Conservation (phyloP, 768 basidiomycete genomes). For the Gelatoporia subvermispora region DNA sequence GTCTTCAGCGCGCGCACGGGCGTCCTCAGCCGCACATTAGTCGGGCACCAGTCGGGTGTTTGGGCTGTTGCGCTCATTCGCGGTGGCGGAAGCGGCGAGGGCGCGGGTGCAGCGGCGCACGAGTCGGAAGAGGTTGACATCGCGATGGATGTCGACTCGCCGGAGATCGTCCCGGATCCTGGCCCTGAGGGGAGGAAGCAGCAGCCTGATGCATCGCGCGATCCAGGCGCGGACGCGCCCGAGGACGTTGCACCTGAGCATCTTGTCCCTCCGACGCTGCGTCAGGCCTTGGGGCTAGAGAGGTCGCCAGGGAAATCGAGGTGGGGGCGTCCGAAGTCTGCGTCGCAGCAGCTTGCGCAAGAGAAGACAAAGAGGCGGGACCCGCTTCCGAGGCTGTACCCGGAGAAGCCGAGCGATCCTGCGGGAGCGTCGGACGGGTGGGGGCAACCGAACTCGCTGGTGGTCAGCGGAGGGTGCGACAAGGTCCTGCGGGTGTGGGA, state of each 20-base stretch:
- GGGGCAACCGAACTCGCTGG: constrained; percentile 79
- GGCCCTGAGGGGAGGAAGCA: too few species aligned
- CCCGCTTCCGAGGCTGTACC: background rate
- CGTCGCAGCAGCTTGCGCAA: background rate
- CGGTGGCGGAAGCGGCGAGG: constrained; percentile 40
- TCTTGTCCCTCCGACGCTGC: constrained; percentile 36
- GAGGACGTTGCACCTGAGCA: constrained; percentile 15
- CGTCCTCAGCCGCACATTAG: constrained; percentile 67
- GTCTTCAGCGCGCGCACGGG: constrained; percentile 81
- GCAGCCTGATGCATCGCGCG: too few species aligned
- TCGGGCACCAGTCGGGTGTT: constrained; percentile 86
- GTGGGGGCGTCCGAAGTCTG: constrained; percentile 1
- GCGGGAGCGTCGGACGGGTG: constrained; percentile 61
- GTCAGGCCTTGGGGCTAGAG: constrained; percentile 46
- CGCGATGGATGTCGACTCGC: background rate
- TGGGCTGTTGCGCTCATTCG: constrained; percentile 85
- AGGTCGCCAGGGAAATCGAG: constrained; percentile 1
- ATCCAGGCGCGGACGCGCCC: background rate
- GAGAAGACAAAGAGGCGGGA: background rate
- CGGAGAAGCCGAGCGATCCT: constrained; percentile 19
- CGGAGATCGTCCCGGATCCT: background rate
- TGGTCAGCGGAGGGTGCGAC: constrained; percentile 93
- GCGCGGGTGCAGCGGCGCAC: background rate
- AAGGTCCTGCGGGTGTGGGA: constrained; percentile 93
- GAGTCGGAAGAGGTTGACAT: background rate